A percentile compares a stretch with the other conserved stretches of the same genome.
Conservation (phyloP, 805 yeast genomes). For the Saccharomycopsis lassenensis region DNA sequence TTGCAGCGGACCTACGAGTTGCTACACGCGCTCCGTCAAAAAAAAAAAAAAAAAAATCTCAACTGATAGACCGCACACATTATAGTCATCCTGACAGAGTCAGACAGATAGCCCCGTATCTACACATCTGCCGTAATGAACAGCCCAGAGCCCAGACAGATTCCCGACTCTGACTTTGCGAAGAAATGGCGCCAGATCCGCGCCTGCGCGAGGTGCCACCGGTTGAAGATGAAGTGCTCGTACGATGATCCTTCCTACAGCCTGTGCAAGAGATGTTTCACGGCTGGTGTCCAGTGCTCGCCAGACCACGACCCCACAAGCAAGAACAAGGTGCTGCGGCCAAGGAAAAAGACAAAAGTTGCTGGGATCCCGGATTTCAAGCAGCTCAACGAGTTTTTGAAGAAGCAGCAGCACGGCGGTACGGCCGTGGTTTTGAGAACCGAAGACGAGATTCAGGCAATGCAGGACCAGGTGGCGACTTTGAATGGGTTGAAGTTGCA, state of each 20-base stretch:
- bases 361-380: conserved; percentile 16
- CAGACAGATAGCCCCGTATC: no score
- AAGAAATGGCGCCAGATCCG: conserved; percentile 35
- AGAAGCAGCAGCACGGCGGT: conserved; percentile 4
- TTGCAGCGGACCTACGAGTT: no score
- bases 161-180: conserved; percentile 26
- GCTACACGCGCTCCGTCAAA: no score
- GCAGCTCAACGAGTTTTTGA: conserved; percentile 7
- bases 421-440: no score
- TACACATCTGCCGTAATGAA: no score
- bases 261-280: conserved; percentile 36
- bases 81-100: no score
- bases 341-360: conserved; percentile 24
- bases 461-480: no score
- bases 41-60: no score
- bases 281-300: conserved; percentile 36
- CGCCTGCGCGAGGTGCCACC: conserved; percentile 47
- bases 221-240: conserved; percentile 42
- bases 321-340: conserved; percentile 29
- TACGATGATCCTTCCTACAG: conserved; percentile 35
- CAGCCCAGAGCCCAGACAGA: no score
- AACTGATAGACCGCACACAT: no score
- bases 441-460: no score
- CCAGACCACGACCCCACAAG: conserved; percentile 40
- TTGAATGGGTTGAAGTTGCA: conserved; percentile 4